These are phyloP conservation scores for Trichoderma sp. DNA, from an alignment of 2,329 filamentous ascomycete genomes.

Conservation along the genomic window DNA sequence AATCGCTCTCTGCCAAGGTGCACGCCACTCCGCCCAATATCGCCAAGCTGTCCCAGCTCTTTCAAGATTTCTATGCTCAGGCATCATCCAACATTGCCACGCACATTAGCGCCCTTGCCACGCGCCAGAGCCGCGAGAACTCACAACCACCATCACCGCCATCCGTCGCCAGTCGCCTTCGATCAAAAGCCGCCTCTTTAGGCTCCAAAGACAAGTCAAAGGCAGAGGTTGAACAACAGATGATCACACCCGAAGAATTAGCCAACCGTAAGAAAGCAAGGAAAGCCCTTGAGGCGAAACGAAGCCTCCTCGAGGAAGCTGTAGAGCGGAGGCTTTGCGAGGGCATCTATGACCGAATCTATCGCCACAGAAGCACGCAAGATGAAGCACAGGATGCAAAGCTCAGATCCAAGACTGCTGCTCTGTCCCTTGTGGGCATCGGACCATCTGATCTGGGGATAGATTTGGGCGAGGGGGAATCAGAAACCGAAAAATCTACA, in stretches of 20 bases:
- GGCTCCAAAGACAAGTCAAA: constrained; percentile 56
- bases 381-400: constrained; percentile 96
- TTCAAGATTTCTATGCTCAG: constrained; percentile 89
- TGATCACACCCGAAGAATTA: constrained; percentile 88
- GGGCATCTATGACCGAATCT: constrained; percentile 84
- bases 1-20: constrained; percentile 84
- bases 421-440: constrained; percentile 88
- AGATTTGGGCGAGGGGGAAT: constrained; percentile 64
- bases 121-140: constrained; percentile 70
- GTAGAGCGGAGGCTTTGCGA: constrained; percentile 87
- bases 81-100: constrained; percentile 83
- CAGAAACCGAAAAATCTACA: constrained; percentile 55
- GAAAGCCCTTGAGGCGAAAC: constrained; percentile 77
- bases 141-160: constrained; percentile 60
- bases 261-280: constrained; percentile 77
- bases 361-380: constrained; percentile 86
- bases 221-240: constrained; percentile 68
- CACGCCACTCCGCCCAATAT: constrained; percentile 82
- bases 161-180: constrained; percentile 59
- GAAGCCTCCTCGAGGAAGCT: constrained; percentile 79
- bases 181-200: constrained; percentile 59
- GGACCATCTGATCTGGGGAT: constrained; percentile 83
- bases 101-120: constrained; percentile 80
- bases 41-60: constrained; percentile 80
- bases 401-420: constrained; percentile 89